Evolutionary conservation across 192 early-diverging fungal genomes (phyloP).

Genomic region (Coemansia sp.): DNA sequence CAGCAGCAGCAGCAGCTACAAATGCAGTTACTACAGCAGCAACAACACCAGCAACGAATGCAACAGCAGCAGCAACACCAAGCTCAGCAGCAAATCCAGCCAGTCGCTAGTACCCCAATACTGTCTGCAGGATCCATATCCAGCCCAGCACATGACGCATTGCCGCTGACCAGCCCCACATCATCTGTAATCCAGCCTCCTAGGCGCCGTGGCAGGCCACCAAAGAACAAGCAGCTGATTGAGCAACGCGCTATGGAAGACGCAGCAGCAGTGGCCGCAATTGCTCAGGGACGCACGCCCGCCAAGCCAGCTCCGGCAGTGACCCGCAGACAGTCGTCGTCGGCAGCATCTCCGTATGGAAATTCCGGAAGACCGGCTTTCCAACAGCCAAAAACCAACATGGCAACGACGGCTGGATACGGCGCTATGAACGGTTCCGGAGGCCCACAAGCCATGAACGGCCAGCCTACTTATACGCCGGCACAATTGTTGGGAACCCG

Average conservation of each 20-base stretch:
- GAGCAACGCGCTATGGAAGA: slow-evolving; percentile 48
- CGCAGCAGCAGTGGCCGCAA: slow-evolving; percentile 35
- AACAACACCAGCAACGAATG: slow-evolving; percentile 7
- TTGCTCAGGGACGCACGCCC: slow-evolving; percentile 5
- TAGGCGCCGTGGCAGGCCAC: slow-evolving; percentile 45
- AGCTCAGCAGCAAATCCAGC: background rate
- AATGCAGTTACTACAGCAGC: slow-evolving; percentile 7
- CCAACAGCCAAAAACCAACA: slow-evolving; percentile 1
- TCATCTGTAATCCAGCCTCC: slow-evolving; percentile 16
- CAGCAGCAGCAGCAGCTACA: slow-evolving; percentile 5
- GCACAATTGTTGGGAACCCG: background rate
- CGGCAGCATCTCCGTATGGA: background rate
- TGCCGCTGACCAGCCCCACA: slow-evolving; percentile 1
- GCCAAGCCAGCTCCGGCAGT: background rate
- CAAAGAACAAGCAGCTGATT: slow-evolving; percentile 55
- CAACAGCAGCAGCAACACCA: slow-evolving; percentile 2
- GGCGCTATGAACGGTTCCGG: background rate
- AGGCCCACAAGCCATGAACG: background rate
- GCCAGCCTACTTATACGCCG: slow-evolving; percentile 10
- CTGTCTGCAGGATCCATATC: background rate
- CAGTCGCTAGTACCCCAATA: background rate
- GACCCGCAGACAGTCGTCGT: slow-evolving; percentile 5
- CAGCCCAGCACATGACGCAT: background rate
- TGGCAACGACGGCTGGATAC: background rate
- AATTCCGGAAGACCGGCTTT: slow-evolving; percentile 16